phyloP scores from a whole-genome alignment of 1,284 basidiomycete species.

The Gastroboletus turbinatus region DNA sequence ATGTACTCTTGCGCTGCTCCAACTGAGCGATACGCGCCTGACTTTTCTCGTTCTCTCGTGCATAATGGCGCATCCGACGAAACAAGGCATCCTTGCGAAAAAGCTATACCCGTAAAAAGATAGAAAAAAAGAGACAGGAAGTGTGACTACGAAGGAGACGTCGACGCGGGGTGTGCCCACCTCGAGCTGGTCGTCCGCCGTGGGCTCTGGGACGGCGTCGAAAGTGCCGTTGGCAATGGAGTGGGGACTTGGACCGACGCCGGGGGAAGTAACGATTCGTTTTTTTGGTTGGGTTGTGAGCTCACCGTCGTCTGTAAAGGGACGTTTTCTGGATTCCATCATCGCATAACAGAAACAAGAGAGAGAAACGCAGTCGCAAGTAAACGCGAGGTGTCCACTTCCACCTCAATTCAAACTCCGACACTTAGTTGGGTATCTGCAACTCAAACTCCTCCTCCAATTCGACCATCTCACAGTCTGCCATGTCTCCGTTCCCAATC shows the following conservation, averaged over 20 bases:
- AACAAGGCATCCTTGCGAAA: slow-evolving; percentile 93
- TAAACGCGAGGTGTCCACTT: slow-evolving; percentile 12
- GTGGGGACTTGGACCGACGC: slow-evolving; percentile 56
- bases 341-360: slow-evolving; percentile 19
- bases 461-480: slow-evolving; percentile 79
- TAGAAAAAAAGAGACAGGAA: slow-evolving; percentile 13
- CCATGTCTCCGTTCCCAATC: slow-evolving; percentile 66
- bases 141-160: slow-evolving; percentile 27
- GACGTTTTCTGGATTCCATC: slow-evolving; percentile 68
- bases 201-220: slow-evolving; percentile 50
- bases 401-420: slow-evolving; percentile 25
- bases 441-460: slow-evolving; percentile 43
- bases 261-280: slow-evolving; percentile 50
- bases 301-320: slow-evolving; percentile 55
- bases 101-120: slow-evolving; percentile 40
- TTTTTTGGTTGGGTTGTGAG: slow-evolving; percentile 56
- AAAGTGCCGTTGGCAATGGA: slow-evolving; percentile 43
- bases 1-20: slow-evolving; percentile 70
- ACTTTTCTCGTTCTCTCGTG: slow-evolving; percentile 75
- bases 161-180: slow-evolving; percentile 41
- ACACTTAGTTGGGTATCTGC: slow-evolving; percentile 19
- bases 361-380: slow-evolving; percentile 9
- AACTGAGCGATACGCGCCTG: slow-evolving; percentile 68
- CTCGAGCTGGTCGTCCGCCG: slow-evolving; percentile 69
- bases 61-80: slow-evolving; percentile 88